Evolutionary conservation across 768 basidiomycete genomes (phyloP), one percentile per base, ranked within the genome.

Genomic region (Lactarius tabidus): DNA sequence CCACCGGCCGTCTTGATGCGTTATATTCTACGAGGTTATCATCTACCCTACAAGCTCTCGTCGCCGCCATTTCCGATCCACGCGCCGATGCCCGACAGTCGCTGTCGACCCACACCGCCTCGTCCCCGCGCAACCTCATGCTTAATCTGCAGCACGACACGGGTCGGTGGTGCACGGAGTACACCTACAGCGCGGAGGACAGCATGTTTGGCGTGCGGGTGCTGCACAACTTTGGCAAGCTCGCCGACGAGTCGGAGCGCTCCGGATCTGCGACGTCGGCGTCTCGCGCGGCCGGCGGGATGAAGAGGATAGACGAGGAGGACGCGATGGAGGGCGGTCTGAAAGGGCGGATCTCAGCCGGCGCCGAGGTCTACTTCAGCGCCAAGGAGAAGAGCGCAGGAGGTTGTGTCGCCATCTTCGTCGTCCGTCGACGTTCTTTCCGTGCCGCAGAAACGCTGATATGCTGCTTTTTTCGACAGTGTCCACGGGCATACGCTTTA

Each of bases 351-450:
- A 84, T 97, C 55, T 95, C 93, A 1, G 86, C 93, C 20, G 96
- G 96, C 33, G 95, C 92, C 17, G 96, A 98, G 73, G 75, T 97
- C 23, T 98, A 97, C 75, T 85, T 96, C 73, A 96, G 94, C 66
- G 91, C 91, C 10, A 92, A 92, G 73, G 94, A 98, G 76, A 85
- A 86, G 70, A 95, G 93, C 73, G 92, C 92, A 0, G 96, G 96
- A 73, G 87, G 95, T 94, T 69, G 76, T 85, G 80, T n/a, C 17
- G 29, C 4, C 31, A 48, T 23, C 29, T 53, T 18, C 52, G 23
- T 39, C 23, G 17, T 63, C 9, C 20, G 23, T 51, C 48, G 33
- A 33, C 18, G 29, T 43, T 57, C 18, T 26, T 55, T 20, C 41
- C 68, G 48, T 9, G 61, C 20, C 6, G 12, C 33, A 20, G 35